Evolutionary conservation across 73 alveolate species (phyloP).

Genomic region (Tetrahymena borealis): DNA sequence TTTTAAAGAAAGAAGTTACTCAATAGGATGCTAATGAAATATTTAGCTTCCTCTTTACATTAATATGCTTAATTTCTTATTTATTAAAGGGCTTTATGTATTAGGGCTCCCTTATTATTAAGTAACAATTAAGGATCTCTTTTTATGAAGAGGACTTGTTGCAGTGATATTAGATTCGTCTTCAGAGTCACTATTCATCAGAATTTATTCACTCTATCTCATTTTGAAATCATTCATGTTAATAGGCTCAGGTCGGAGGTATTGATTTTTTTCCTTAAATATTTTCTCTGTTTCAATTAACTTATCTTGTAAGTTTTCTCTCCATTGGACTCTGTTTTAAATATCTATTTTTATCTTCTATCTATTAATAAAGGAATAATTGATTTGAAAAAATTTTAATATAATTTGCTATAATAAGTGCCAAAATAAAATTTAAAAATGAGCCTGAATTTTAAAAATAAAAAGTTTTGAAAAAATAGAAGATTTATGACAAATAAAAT

Average conservation of each 20-base stretch:
- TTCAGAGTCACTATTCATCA: neutral
- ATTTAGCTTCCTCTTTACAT: neutral
- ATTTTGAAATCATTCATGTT: neutral
- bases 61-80: neutral
- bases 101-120: neutral
- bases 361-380: neutral
- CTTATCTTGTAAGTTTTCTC: neutral
- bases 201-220: neutral
- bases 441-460: too few relatives aligned
- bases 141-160: neutral
- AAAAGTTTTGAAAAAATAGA: neutral
- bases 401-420: too few relatives aligned
- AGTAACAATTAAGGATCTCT: neutral
- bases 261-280: neutral
- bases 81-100: neutral
- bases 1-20: neutral
- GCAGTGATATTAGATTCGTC: neutral
- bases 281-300: neutral
- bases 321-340: neutral
- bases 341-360: neutral
- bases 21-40: neutral
- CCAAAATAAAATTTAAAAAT: too few relatives aligned
- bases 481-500: neutral
- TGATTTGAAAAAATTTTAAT: too few relatives aligned
- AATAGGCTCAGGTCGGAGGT: neutral